Evolutionary conservation across 768 basidiomycete genomes (phyloP).

Genomic region (Boletus coccyginus): DNA sequence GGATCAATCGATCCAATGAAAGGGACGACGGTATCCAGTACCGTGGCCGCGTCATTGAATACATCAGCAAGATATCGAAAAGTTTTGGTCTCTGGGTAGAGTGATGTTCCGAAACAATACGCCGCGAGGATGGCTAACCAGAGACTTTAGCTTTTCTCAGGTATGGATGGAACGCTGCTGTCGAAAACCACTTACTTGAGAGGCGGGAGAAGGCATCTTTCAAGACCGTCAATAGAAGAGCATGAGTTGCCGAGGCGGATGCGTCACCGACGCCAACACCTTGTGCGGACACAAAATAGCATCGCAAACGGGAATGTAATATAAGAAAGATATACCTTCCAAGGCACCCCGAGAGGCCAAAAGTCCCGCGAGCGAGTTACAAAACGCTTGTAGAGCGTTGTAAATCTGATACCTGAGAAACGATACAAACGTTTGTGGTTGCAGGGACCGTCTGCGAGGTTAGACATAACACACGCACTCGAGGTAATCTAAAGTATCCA

Average conservation of each 20-base stretch:
- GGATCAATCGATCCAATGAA: slow-evolving; percentile 37
- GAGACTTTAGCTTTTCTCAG: background rate
- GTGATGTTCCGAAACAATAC: slow-evolving; percentile 58
- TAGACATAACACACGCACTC: slow-evolving; percentile 35
- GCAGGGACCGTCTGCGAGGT: background rate
- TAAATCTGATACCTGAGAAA: slow-evolving; percentile 57
- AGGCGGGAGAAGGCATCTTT: slow-evolving; percentile 64
- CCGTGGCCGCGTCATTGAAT: slow-evolving; percentile 57
- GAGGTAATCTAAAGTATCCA: slow-evolving; percentile 45
- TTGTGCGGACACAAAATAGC: slow-evolving; percentile 28
- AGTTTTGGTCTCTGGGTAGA: slow-evolving; percentile 68
- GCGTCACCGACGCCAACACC: slow-evolving; percentile 69
- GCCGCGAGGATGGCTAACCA: slow-evolving; percentile 58
- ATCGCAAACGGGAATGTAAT: background rate
- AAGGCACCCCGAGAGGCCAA: slow-evolving; percentile 65
- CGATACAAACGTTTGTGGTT: background rate
- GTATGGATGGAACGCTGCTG: background rate
- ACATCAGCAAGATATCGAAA: slow-evolving; percentile 68
- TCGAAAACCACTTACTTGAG: slow-evolving; percentile 45
- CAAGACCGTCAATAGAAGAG: slow-evolving; percentile 59
- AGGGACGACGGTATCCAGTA: slow-evolving; percentile 61
- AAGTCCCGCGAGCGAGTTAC: slow-evolving; percentile 61
- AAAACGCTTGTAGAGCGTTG: slow-evolving; percentile 68
- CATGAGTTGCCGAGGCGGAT: slow-evolving; percentile 62
- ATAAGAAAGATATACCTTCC: slow-evolving; percentile 44